A percentile compares a stretch with the other conserved stretches of the same genome.
phyloP scores from a whole-genome alignment of 1,139 yeast genomes.

The Scheffersomyces quercinus region DNA sequence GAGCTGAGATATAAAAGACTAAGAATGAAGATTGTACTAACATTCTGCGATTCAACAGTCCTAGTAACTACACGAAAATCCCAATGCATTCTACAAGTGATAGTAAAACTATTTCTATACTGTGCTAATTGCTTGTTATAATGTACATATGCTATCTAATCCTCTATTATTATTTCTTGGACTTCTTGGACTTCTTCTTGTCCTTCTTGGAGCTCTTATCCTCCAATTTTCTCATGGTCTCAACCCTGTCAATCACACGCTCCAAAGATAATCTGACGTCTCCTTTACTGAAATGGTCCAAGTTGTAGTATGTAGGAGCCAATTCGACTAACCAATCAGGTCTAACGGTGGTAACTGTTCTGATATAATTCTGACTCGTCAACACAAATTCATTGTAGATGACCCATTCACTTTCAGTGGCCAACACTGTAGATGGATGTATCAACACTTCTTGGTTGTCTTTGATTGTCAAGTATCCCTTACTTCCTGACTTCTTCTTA shows the following conservation, averaged over 20 bases:
- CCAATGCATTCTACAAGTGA: no score
- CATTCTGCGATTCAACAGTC: no score
- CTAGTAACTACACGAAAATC: no score
- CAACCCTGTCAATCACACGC: conserved; percentile 57
- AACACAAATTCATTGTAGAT: conserved; percentile 93
- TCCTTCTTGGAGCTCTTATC: conserved; percentile 19
- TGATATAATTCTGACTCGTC: conserved; percentile 87
- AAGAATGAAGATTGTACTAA: no score
- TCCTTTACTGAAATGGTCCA: conserved; percentile 75
- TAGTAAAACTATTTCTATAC: neutral
- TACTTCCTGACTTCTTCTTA: conserved; percentile 71
- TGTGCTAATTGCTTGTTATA: neutral
- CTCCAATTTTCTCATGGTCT: conserved; percentile 40
- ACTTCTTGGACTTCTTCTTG: conserved; percentile 8
- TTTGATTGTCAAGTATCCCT: conserved; percentile 82
- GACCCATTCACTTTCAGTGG: conserved; percentile 88
- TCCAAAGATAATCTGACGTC: conserved; percentile 82
- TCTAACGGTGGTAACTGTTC: conserved; percentile 89
- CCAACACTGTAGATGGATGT: conserved; percentile 90
- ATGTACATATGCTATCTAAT: neutral
- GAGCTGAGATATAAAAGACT: no score
- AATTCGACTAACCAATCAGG: conserved; percentile 87
- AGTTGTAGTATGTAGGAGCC: conserved; percentile 82
- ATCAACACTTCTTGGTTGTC: conserved; percentile 94
- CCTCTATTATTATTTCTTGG: conserved; percentile 7